These are phyloP conservation scores for Candida sanyaensis DNA, from an alignment of 1,139 yeast species.

Conservation along the genomic window DNA sequence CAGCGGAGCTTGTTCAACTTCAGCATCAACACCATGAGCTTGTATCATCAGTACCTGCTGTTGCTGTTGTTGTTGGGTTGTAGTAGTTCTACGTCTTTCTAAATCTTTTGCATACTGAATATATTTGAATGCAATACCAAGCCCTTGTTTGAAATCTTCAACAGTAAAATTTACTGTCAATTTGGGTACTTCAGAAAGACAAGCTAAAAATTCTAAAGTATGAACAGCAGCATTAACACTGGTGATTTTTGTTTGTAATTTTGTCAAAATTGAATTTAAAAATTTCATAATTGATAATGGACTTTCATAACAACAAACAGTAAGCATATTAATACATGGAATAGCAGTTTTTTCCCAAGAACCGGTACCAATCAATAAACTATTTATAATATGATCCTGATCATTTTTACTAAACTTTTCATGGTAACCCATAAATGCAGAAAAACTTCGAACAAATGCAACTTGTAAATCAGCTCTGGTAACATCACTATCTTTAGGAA, in stretches of 20 bases:
- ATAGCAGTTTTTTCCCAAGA: slow-evolving; percentile 82
- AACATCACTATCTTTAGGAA: slow-evolving; percentile 39
- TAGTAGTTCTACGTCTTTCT: slow-evolving; percentile 19
- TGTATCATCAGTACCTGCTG: slow-evolving; percentile 16
- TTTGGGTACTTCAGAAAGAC: slow-evolving; percentile 66
- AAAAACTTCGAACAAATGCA: slow-evolving; percentile 62
- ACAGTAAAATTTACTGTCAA: slow-evolving; percentile 71
- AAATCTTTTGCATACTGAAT: slow-evolving; percentile 70
- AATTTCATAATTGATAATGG: slow-evolving; percentile 74
- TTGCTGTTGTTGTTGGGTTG: slow-evolving; percentile 3
- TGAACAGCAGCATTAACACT: slow-evolving; percentile 71
- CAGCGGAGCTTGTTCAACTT: slow-evolving; percentile 48
- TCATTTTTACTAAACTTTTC: slow-evolving; percentile 58
- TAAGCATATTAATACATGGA: slow-evolving; percentile 74
- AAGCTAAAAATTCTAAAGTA: slow-evolving; percentile 70
- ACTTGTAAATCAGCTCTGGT: slow-evolving; percentile 67
- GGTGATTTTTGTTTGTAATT: slow-evolving; percentile 73
- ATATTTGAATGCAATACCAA: slow-evolving; percentile 80
- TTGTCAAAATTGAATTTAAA: slow-evolving; percentile 63
- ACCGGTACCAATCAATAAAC: slow-evolving; percentile 63
- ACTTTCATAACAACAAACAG: slow-evolving; percentile 78
- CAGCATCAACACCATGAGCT: slow-evolving; percentile 46
- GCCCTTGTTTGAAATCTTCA: slow-evolving; percentile 77
- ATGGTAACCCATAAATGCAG: slow-evolving; percentile 70
- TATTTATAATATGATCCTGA: slow-evolving; percentile 67